Percentiles rank a stretch among this genome's conserved stretches.
Evolutionary conservation across 345 rosid species (phyloP).

Genomic region (Mercurialis annua): DNA sequence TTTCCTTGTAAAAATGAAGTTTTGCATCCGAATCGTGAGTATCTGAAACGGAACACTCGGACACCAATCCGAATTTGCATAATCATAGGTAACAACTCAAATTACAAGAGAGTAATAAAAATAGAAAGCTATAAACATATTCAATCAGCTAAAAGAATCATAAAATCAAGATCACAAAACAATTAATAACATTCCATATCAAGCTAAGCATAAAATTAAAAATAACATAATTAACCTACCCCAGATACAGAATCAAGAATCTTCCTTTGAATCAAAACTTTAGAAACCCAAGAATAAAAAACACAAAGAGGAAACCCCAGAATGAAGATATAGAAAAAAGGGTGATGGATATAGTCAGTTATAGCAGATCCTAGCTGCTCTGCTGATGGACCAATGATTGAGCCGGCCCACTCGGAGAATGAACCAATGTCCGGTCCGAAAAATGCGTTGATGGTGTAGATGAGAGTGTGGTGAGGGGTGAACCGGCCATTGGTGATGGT

Average conservation of each 20-base stretch:
- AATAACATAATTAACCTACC: constrained; percentile 32
- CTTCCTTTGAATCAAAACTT: constrained; percentile 34
- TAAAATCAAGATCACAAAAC: background rate
- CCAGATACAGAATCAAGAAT: constrained; percentile 55
- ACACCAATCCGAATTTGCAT: too few relatives aligned
- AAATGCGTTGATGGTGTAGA: constrained; percentile 64
- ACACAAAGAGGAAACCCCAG: constrained; percentile 52
- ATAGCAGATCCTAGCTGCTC: constrained; percentile 30
- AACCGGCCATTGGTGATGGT: constrained; percentile 46
- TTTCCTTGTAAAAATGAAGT: background rate
- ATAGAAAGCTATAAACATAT: background rate
- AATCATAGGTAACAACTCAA: background rate
- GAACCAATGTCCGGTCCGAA: constrained; percentile 76
- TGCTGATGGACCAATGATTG: constrained; percentile 28
- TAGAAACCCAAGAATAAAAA: constrained; percentile 50
- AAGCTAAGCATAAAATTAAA: background rate
- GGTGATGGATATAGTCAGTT: constrained; percentile 51
- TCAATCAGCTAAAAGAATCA: background rate
- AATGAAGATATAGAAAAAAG: constrained; percentile 48
- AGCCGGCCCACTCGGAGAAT: constrained; percentile 66
- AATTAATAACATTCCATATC: background rate
- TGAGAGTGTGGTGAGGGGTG: constrained; percentile 55
- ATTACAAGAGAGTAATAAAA: background rate
- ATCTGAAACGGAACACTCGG: background rate
- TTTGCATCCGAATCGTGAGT: background rate